Evolutionary conservation across 257 asterid species (phyloP), one percentile per base, ranked within the genome.

Genomic region (Craterostigma plantagineum): DNA sequence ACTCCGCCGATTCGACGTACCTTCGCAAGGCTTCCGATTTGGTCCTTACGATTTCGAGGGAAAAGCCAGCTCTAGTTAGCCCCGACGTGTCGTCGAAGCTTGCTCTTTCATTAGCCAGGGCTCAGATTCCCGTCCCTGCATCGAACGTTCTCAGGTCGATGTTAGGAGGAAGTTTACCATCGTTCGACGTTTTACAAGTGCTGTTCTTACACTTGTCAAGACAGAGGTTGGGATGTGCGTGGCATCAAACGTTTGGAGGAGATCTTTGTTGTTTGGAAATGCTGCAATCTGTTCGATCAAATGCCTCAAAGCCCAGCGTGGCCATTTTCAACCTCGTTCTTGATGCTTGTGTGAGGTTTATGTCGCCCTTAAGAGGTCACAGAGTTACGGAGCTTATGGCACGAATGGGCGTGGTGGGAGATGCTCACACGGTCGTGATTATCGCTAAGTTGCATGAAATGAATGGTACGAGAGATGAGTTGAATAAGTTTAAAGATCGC

Each of bases 361-460:
- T 69, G 51, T 68, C 79, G 14, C 64, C 79, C 47, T 63, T 65
- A 50, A 82, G 70, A 55, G 92, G 79, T 45, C 82, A 68, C 35
- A 69, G 51, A 59, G 57, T 79, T 48, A 62, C 82, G 38, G 98
- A 79, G 76, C 59, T 76, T 50, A 82, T 87, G 98, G 69, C 95
- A 3, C 55, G 35, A 57, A 45, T 61, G 15, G 86, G 93, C 46
- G 82, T 72, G 10, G 38, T 52, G 46, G 92, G 69, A 27, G 83
- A 87, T 68, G 92, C 75, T 38, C 75, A 87, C 45, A 76, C 77
- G n/a, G 72, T 64, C 49, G 69, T 59, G 38, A 55, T 68, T 52
- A 62, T 82, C 51, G 67, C 93, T 14, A 69, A 51, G 46, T 53
- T 82, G n/a, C 71, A 87, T 34, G 93, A 87, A 66, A 70, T 53